These are phyloP conservation scores for Cubamyces lactineus DNA, from an alignment of 768 basidiomycete species.

Conservation along the genomic window DNA sequence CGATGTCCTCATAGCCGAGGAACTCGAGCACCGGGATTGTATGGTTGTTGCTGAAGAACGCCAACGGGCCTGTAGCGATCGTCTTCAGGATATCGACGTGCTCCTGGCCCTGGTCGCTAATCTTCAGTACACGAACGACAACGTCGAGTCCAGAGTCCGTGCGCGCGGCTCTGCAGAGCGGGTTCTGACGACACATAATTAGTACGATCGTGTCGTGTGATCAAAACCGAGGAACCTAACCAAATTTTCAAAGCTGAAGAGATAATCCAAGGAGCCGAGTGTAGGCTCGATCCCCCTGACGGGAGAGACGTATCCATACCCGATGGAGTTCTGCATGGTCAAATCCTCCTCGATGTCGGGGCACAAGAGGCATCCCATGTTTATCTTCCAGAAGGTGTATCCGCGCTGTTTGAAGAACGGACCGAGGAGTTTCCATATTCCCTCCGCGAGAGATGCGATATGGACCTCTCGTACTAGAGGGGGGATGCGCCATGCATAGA, in stretches of 20 bases:
- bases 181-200: not conserved
- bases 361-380: not conserved
- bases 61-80: conserved; percentile 25
- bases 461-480: not conserved
- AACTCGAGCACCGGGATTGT: conserved; percentile 34
- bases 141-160: conserved; percentile 4
- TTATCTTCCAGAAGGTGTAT: not conserved
- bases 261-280: not conserved
- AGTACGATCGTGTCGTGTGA: not conserved
- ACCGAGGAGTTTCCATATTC: not conserved
- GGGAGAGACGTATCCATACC: not conserved
- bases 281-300: not conserved
- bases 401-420: conserved; percentile 2
- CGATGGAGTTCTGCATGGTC: not conserved
- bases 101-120: not conserved
- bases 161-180: not conserved
- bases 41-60: conserved; percentile 31
- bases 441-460: not conserved
- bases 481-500: not conserved
- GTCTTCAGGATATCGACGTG: conserved; percentile 29
- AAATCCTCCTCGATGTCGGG: not conserved
- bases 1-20: conserved; percentile 34
- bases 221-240: not conserved
- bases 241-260: not conserved
- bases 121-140: conserved; percentile 4